phyloP scores from a whole-genome alignment of 345 rosid genomes.

The Acer yangbiense region DNA sequence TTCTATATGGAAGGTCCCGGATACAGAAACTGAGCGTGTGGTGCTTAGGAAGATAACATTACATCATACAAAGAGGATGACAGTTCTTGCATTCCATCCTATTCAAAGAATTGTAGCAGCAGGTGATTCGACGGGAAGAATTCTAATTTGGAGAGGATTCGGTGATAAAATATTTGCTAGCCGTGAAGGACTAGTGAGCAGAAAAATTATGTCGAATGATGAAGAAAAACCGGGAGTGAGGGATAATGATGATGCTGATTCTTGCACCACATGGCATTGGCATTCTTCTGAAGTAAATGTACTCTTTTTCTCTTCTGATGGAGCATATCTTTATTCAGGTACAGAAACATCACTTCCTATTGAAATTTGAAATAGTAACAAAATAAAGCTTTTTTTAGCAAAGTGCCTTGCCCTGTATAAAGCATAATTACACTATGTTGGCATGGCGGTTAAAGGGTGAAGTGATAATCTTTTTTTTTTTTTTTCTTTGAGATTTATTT shows the following conservation, averaged over 20 bases:
- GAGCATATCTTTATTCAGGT: conserved; percentile 91
- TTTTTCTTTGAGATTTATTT: too few relatives aligned
- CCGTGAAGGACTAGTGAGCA: conserved; percentile 25
- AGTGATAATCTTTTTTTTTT: not conserved
- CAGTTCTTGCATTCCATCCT: conserved; percentile 80
- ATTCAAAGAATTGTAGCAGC: conserved; percentile 76
- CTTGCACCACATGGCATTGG: conserved; percentile 95
- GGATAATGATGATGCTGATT: conserved; percentile 87
- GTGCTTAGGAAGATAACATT: conserved; percentile 57
- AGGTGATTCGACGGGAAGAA: conserved; percentile 92
- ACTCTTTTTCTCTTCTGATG: conserved; percentile 88
- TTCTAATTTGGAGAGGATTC: conserved; percentile 85
- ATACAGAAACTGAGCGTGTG: conserved; percentile 42
- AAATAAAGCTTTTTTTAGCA: too few relatives aligned
- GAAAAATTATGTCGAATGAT: conserved; percentile 11
- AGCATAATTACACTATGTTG: not conserved
- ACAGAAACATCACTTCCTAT: conserved; percentile 3
- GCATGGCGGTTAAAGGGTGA: not conserved
- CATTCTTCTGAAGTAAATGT: conserved; percentile 72
- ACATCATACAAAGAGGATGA: conserved; percentile 80
- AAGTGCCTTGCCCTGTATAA: too few relatives aligned
- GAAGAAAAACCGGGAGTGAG: conserved; percentile 93
- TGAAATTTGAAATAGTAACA: not conserved
- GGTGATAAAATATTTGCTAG: conserved; percentile 57
- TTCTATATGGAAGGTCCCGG: conserved; percentile 74